phyloP scores from a whole-genome alignment of 129 eudicot genomes.

The Helianthus tuberosus region DNA sequence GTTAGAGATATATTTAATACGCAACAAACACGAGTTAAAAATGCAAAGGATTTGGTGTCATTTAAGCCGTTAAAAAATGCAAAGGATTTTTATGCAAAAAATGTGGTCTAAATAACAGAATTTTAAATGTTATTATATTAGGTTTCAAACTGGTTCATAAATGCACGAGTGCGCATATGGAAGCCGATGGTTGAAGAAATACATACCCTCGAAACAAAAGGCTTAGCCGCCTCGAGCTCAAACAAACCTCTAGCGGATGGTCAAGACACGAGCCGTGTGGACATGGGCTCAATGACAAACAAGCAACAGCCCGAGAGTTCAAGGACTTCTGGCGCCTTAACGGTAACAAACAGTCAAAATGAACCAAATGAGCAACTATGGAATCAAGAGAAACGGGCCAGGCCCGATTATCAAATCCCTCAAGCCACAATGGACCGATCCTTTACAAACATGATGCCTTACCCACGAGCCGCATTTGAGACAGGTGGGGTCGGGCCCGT shows the following conservation, averaged over 20 bases:
- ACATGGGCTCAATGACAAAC: conserved; percentile 24
- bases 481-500: conserved; percentile 66
- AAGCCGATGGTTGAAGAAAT: conserved; percentile 95
- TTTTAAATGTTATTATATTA: conserved; percentile 17
- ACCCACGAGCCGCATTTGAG: conserved; percentile 51
- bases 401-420: conserved; percentile 50
- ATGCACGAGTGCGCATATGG: conserved; percentile 87
- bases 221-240: conserved; percentile 40
- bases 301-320: conserved; percentile 46
- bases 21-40: background rate
- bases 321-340: conserved; percentile 23
- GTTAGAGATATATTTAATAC: conserved; percentile 30
- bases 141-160: conserved; percentile 93
- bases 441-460: conserved; percentile 47
- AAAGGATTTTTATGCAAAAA: background rate
- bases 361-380: conserved; percentile 40
- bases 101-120: background rate
- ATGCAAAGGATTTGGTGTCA: too few species aligned
- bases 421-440: conserved; percentile 52
- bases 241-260: conserved; percentile 34
- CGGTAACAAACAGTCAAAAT: conserved; percentile 18
- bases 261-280: conserved; percentile 29
- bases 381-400: conserved; percentile 64
- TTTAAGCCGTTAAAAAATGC: too few species aligned
- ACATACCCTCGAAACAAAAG: conserved; percentile 78